phyloP scores from a whole-genome alignment of 1,139 yeast genomes.

The Tardiomyces blankii region DNA sequence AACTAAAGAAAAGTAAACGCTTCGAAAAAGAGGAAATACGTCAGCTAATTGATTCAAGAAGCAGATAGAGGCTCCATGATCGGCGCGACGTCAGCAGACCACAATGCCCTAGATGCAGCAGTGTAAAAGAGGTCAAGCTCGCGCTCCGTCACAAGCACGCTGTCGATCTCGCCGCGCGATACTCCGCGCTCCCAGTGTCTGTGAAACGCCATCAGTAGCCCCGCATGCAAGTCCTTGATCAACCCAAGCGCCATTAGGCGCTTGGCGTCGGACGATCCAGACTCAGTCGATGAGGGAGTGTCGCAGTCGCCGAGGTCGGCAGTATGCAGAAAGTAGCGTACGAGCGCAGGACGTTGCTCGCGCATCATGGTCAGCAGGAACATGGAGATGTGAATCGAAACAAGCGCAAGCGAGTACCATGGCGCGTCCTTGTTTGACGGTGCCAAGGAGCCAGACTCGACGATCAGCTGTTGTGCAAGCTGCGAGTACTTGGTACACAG shows the following conservation, averaged over 20 bases:
- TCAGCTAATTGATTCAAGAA: too few relatives aligned
- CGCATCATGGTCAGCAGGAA: constrained; percentile 12
- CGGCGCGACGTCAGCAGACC: background rate
- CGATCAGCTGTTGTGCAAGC: constrained; percentile 9
- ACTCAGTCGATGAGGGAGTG: background rate
- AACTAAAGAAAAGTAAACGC: too few relatives aligned
- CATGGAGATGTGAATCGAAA: constrained; percentile 24
- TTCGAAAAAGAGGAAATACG: too few relatives aligned
- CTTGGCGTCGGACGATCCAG: background rate
- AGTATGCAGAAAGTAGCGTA: background rate
- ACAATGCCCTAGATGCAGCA: background rate
- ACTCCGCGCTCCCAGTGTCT: constrained; percentile 19
- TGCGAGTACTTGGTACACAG: constrained; percentile 14
- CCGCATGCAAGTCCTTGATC: constrained; percentile 12
- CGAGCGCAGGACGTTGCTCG: constrained; percentile 6
- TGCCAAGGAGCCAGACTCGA: constrained; percentile 19
- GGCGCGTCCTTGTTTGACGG: constrained; percentile 9
- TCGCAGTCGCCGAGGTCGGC: background rate
- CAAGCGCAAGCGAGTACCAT: constrained; percentile 29
- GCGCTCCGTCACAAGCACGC: constrained; percentile 25
- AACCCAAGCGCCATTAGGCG: constrained; percentile 1
- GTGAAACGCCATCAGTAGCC: constrained; percentile 20
- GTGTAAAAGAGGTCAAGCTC: constrained; percentile 8
- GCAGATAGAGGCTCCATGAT: background rate
- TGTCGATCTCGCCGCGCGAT: constrained; percentile 14